Evolutionary conservation across 1,139 yeast species (phyloP).

Genomic region (Lodderomyces orthopsilosis): DNA sequence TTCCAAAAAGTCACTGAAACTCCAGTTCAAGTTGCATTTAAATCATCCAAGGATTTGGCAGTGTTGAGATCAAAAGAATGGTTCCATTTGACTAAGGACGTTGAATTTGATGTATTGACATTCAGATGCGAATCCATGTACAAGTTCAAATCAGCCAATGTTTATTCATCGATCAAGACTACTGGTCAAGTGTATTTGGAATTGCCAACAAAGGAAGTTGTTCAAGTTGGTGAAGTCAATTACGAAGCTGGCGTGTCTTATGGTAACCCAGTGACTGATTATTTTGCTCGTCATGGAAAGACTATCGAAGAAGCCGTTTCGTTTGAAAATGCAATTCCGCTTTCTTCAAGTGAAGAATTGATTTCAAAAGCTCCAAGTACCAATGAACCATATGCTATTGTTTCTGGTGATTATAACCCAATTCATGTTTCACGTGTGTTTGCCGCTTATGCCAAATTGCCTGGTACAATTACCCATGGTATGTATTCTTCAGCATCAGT

Average conservation of each 20-base stretch:
- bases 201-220: conserved; percentile 87
- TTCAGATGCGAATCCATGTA: conserved; percentile 88
- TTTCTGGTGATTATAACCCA: conserved; percentile 98
- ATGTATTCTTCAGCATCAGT: conserved; percentile 97
- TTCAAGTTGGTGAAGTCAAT: conserved; percentile 81
- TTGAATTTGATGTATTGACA: conserved; percentile 77
- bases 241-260: conserved; percentile 91
- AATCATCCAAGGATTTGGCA: conserved; percentile 85
- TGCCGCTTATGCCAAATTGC: conserved; percentile 87
- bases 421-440: conserved; percentile 96
- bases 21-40: conserved; percentile 75
- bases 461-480: conserved; percentile 98
- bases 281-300: conserved; percentile 85
- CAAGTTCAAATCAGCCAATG: conserved; percentile 71
- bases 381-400: conserved; percentile 94
- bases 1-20: conserved; percentile 87
- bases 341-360: conserved; percentile 74
- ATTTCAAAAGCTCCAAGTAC: conserved; percentile 76
- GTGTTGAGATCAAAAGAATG: conserved; percentile 94
- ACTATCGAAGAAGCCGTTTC: conserved; percentile 91
- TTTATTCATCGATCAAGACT: conserved; percentile 79
- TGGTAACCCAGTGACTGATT: conserved; percentile 97
- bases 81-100: conserved; percentile 78
- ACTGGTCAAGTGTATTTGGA: conserved; percentile 84
- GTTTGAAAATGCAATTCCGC: conserved; percentile 88